Conservation (phyloP, 2,329 filamentous ascomycete species). For the Cadophora gregata region DNA sequence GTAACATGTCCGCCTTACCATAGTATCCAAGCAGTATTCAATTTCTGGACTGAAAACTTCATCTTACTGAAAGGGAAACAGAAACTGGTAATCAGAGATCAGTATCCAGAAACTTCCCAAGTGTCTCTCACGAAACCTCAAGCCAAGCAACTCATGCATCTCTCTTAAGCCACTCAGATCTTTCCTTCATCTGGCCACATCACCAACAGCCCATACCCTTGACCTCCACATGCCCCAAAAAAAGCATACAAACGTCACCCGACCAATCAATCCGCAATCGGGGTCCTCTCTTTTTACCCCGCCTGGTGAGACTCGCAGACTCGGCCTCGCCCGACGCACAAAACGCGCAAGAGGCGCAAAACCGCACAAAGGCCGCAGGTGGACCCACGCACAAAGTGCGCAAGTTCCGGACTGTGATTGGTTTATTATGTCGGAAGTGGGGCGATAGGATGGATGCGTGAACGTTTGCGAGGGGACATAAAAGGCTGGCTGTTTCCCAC, state of each 20-base stretch:
- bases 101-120: not conserved
- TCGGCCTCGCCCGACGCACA: slow-evolving; percentile 5
- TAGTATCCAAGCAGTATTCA: not conserved
- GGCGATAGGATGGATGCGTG: not conserved
- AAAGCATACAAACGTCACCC: slow-evolving; percentile 1
- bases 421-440: not conserved
- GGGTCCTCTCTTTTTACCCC: not conserved
- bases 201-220: not conserved
- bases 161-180: not conserved
- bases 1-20: not conserved
- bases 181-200: not conserved
- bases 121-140: not conserved
- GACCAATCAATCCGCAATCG: slow-evolving; percentile 14
- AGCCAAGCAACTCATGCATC: not conserved
- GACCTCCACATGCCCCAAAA: not conserved
- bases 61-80: not conserved
- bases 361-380: slow-evolving; percentile 1
- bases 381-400: slow-evolving; percentile 15
- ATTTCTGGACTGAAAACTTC: not conserved
- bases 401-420: not conserved
- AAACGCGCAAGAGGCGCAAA: slow-evolving; percentile 11
- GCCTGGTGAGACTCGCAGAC: not conserved
- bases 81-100: no score
- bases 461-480: slow-evolving; percentile 8
- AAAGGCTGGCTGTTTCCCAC: slow-evolving; percentile 19